Conservation (phyloP, 495 filamentous ascomycete genomes). For the Aspergillus incahuasiensis region DNA sequence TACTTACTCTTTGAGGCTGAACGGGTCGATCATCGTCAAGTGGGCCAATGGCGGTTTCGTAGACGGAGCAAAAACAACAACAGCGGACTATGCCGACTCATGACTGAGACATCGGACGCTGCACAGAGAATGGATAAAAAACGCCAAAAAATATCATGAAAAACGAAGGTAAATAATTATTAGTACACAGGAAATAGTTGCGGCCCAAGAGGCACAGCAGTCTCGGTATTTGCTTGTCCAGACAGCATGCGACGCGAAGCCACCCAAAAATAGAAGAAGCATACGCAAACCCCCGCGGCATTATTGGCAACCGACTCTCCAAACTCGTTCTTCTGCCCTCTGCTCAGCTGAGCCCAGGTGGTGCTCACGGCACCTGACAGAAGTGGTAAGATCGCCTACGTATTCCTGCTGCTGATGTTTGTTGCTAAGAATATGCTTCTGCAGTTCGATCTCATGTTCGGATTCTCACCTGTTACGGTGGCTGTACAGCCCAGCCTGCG, state of each 20-base stretch:
- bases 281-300: conserved; percentile 21
- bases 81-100: background rate
- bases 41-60: background rate
- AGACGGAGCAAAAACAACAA: background rate
- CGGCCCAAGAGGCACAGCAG: background rate
- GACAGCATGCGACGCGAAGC: conserved; percentile 8
- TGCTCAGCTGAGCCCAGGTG: background rate
- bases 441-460: background rate
- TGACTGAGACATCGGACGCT: background rate
- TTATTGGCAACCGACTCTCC: background rate
- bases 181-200: background rate
- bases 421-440: conserved; percentile 2
- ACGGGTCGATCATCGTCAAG: background rate
- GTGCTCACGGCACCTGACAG: background rate
- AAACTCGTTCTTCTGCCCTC: background rate
- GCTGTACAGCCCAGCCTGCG: background rate
- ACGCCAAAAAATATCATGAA: background rate
- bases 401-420: background rate
- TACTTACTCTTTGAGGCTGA: background rate
- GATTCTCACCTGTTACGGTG: background rate
- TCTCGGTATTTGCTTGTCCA: background rate
- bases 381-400: background rate
- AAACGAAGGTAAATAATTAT: background rate
- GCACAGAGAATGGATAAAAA: background rate
- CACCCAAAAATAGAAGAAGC: conserved; percentile 20